phyloP scores from a whole-genome alignment of 805 yeast genomes.

The Scheffersomyces stipitis region DNA sequence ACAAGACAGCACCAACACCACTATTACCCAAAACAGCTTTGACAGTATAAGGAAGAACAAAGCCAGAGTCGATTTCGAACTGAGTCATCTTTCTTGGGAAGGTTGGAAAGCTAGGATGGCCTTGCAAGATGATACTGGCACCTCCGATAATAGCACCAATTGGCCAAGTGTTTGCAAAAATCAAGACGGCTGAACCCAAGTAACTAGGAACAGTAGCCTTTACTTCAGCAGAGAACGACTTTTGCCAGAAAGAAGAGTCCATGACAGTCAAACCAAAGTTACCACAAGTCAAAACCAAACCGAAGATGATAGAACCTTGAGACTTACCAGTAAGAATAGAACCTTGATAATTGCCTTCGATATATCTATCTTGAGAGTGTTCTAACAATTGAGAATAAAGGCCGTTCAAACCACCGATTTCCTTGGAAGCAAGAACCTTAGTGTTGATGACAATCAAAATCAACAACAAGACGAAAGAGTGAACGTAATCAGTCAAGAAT shows the following conservation, averaged over 20 bases:
- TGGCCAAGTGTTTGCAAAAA: slow-evolving; percentile 35
- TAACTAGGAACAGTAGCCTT: slow-evolving; percentile 39
- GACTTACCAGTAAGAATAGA: slow-evolving; percentile 37
- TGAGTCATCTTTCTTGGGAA: slow-evolving; percentile 31
- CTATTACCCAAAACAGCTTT: slow-evolving; percentile 32
- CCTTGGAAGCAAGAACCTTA: slow-evolving; percentile 21
- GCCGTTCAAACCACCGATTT: slow-evolving; percentile 28
- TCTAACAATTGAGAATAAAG: slow-evolving; percentile 22
- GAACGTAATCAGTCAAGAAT: slow-evolving; percentile 44
- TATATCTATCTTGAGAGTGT: slow-evolving; percentile 16
- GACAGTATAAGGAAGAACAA: slow-evolving; percentile 28
- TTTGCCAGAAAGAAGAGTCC: slow-evolving; percentile 44
- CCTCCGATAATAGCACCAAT: slow-evolving; percentile 36
- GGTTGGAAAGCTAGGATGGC: slow-evolving; percentile 26
- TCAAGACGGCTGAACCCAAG: slow-evolving; percentile 30
- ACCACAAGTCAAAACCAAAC: slow-evolving; percentile 34
- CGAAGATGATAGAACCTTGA: slow-evolving; percentile 33
- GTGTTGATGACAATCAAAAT: slow-evolving; percentile 28
- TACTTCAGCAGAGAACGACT: slow-evolving; percentile 35
- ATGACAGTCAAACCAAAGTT: slow-evolving; percentile 38
- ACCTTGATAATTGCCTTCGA: slow-evolving; percentile 34
- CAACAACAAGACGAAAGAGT: slow-evolving; percentile 23
- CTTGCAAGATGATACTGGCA: slow-evolving; percentile 28
- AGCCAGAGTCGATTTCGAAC: slow-evolving; percentile 28
- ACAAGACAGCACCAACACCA: slow-evolving; percentile 25